Base-by-base conservation (phyloP, 2,329 filamentous ascomycete genomes). In the Monosporascus sp. region DNA sequence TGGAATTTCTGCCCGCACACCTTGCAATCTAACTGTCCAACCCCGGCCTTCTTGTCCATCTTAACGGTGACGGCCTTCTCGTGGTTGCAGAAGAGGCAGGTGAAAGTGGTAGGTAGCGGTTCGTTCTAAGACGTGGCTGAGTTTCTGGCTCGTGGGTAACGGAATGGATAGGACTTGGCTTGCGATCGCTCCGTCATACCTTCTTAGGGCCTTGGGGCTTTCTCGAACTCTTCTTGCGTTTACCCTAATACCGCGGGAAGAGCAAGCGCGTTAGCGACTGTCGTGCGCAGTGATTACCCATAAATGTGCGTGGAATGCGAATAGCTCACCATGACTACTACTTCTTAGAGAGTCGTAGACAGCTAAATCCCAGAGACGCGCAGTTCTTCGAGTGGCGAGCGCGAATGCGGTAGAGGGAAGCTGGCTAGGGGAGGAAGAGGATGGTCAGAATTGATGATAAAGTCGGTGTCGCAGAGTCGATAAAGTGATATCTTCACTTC, bases 21-120 rank as follows among this genome's bases (percentile, higher is more conserved):
- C 70, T 93, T 96, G 77, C 94, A 99, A 55, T 87, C 84, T 26
- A 99, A 78, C 56, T 88, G 84, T 47, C 93, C 94, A 38, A 96
- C 81, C 50, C 91, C 91, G 27, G 85, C 78, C 70, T 97, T 97
- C 79, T 96, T 96, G 70, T 99, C 91, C 49, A 99, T 80, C 72
- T 95, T 94, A 61, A 97, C 89, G 27, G 84, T 81, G 50, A 99
- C 89, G 0, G 92, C 90, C 61, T 91, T 94, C 69, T 97, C 94
- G 74, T 97, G 92, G 71, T 97, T 97, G 79, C 94, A 99, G 75
- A 99, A 99, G 46, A 99, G 85, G 70, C 94, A 99, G 53, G 92
- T 90, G 72, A 99, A 99, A n/a, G 84, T 83, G 3, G 89, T 92
- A 3, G 87, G 80, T 19, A 94, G 79, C 41, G 85, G 82, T 63